Evolutionary conservation across 768 basidiomycete genomes (phyloP).

Genomic region (Trichaptum fuscoviolaceum): DNA sequence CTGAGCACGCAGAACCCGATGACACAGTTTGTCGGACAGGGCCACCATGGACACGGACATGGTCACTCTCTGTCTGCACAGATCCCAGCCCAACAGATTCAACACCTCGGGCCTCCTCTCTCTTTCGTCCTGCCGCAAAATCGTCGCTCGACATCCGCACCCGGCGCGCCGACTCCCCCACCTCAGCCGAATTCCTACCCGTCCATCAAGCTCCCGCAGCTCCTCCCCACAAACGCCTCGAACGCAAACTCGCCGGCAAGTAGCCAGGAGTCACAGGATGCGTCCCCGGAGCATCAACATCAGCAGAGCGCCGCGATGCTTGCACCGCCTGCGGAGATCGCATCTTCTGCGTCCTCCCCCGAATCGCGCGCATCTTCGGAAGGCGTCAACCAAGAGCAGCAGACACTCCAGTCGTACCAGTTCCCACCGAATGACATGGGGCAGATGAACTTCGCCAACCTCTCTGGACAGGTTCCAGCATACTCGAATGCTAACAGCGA

Average conservation of each 20-base stretch:
- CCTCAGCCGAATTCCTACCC: neutral
- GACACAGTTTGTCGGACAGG: neutral
- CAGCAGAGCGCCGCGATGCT: neutral
- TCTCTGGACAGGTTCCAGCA: neutral
- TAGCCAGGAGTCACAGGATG: neutral
- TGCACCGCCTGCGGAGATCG: neutral
- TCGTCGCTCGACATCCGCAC: constrained; percentile 48
- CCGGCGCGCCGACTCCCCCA: constrained; percentile 18
- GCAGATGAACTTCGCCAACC: neutral
- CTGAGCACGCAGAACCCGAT: neutral
- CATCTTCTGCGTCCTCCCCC: neutral
- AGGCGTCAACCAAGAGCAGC: constrained; percentile 1
- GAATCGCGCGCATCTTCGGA: neutral
- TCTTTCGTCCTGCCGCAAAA: constrained; percentile 16
- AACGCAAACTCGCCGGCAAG: neutral
- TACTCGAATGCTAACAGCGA: neutral
- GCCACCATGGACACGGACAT: neutral
- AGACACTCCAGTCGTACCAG: neutral
- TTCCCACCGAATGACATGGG: neutral
- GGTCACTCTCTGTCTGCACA: neutral
- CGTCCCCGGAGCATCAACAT: neutral
- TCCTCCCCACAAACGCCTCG: neutral
- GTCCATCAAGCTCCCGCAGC: neutral
- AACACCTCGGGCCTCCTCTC: neutral
- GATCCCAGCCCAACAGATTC: neutral